Evolutionary conservation across 192 early-diverging fungal genomes (phyloP).

Genomic region (Radiomyces spectabilis): DNA sequence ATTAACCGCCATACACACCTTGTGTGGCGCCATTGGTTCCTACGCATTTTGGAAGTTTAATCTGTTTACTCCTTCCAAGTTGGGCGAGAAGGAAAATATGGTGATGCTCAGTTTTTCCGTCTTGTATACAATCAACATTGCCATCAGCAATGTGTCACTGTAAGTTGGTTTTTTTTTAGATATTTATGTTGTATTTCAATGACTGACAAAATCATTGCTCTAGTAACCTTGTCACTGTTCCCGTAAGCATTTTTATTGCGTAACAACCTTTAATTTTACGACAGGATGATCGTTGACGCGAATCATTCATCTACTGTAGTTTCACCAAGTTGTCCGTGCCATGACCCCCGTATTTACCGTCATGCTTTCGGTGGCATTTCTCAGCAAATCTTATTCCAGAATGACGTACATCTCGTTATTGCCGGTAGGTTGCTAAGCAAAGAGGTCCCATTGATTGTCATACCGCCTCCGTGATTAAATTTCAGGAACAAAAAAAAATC

Average conservation of each 20-base stretch:
- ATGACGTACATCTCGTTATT: conserved; percentile 36
- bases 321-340: conserved; percentile 66
- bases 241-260: conserved; percentile 10
- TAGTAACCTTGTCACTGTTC: conserved; percentile 28
- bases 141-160: conserved; percentile 59
- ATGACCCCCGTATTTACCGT: conserved; percentile 65
- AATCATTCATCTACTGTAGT: conserved; percentile 13
- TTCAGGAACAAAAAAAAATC: background rate
- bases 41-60: conserved; percentile 22
- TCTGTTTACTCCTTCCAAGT: conserved; percentile 25
- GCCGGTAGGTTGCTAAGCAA: conserved; percentile 29
- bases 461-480: conserved; percentile 1
- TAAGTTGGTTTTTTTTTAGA: conserved; percentile 11
- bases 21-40: conserved; percentile 51
- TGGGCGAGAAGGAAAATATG: conserved; percentile 30
- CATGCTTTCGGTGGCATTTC: conserved; percentile 34
- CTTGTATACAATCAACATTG: conserved; percentile 72
- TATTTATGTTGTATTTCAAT: conserved; percentile 1
- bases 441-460: background rate
- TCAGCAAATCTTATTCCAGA: conserved; percentile 21
- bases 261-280: background rate
- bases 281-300: background rate
- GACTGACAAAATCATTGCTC: too few species aligned
- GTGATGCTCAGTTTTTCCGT: conserved; percentile 55
- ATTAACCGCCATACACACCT: conserved; percentile 60